Base-by-base conservation (phyloP, 2,329 filamentous ascomycete genomes). In the Claviceps pusilla region DNA sequence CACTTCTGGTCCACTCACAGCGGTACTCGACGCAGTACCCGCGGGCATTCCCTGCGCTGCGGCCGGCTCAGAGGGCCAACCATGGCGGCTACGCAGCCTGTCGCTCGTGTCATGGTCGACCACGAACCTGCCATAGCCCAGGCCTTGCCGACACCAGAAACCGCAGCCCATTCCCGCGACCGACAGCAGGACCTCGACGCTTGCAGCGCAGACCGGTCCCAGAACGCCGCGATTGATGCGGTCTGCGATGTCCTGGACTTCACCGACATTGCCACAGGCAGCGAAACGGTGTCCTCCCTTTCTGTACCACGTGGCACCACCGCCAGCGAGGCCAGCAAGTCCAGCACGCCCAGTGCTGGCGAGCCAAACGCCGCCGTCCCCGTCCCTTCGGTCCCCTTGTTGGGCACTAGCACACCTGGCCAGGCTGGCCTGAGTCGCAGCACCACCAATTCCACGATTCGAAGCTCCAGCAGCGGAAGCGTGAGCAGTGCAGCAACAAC, bases 301-400 rank as follows among this genome's bases (percentile, higher is more conserved):
- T 59, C 61, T 48, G 63, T 59, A 59, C 62, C 59, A 62, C 63
- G 62, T 57, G 60, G 61, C 58, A 61, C 63, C 52, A 33, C 35
- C 24, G 31, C 46, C 54, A 47, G 19, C 46, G 19, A 37, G 29
- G 24, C 24, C 50, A 16, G 12, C 48, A 11, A 14, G 48, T 7
- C 39, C 54, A 45, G 50, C 43, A 35, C 24, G 7, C 11, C 35
- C 51, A 41, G 16, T 49, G 28, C 48, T 24, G 56, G 45, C 56
- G 48, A 55, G 31, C 42, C 48, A 35, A 37, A 46, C 52, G 29
- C 48, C 52, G 29, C 48, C 29, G 54, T 45, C 14, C 50, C 19
- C 46, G 33, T 50, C 49, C 35, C 51, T 31, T n/a, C 53, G 7
- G 51, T 35, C 47, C 47, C 29, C 14, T 48, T 35, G 29, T 48